Evolutionary conservation across 257 asterid species (phyloP).

Genomic region (Misopates orontium): DNA sequence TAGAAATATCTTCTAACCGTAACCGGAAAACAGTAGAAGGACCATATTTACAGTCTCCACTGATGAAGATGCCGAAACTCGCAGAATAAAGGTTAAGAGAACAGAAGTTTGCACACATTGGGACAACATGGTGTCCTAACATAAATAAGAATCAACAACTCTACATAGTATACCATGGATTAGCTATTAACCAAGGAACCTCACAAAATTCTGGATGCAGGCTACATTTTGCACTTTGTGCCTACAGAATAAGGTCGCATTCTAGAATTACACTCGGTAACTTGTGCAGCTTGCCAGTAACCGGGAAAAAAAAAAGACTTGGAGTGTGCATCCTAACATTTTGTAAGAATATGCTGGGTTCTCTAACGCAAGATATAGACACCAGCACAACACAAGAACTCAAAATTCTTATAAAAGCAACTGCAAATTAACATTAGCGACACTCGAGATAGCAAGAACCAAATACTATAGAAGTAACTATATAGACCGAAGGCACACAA

Average conservation of each 20-base stretch:
- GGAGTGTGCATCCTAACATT: background rate
- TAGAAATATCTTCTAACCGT: too few relatives aligned
- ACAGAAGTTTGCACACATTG: background rate
- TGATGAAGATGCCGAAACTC: background rate
- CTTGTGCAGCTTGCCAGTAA: background rate
- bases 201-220: background rate
- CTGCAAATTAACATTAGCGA: background rate
- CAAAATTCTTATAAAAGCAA: background rate
- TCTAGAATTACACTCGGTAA: background rate
- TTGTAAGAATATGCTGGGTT: background rate
- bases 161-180: background rate
- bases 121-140: background rate
- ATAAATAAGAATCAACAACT: background rate
- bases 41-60: background rate
- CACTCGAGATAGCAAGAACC: background rate
- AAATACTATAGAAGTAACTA: background rate
- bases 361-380: background rate
- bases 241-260: background rate
- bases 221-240: background rate
- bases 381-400: background rate
- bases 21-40: background rate
- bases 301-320: background rate
- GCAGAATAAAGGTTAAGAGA: background rate
- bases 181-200: background rate
- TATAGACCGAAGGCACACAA: background rate